Percentiles rank a stretch among this genome's conserved stretches.
These are phyloP conservation scores for Populus hybrid DNA, from an alignment of 441 rosid genomes.

Conservation along the genomic window DNA sequence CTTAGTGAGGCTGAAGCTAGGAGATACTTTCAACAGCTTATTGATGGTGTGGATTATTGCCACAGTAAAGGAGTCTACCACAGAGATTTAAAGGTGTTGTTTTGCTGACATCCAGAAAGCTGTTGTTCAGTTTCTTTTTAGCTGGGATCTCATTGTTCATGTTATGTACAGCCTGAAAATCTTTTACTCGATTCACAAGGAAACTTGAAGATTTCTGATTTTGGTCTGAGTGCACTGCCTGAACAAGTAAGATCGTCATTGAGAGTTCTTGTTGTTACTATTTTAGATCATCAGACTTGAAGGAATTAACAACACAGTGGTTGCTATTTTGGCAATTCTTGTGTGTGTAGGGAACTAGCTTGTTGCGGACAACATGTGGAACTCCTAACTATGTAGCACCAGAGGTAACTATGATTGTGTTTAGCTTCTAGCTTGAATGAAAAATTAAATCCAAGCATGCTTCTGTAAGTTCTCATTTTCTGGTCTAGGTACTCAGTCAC, in stretches of 20 bases:
- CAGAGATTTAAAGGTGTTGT: conserved; percentile 81
- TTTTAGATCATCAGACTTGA: conserved; percentile 1
- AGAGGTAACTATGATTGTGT: conserved; percentile 49
- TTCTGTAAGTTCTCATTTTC: conserved; percentile 16
- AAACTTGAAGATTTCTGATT: conserved; percentile 89
- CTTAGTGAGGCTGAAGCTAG: conserved; percentile 90
- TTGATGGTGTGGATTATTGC: conserved; percentile 95
- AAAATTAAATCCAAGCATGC: not conserved
- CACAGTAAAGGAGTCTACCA: conserved; percentile 91
- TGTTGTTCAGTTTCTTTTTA: conserved; percentile 9
- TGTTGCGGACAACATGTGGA: conserved; percentile 91
- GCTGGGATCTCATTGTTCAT: conserved; percentile 17
- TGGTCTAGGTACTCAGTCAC: conserved; percentile 81
- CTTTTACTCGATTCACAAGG: conserved; percentile 89
- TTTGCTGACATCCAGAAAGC: conserved; percentile 6
- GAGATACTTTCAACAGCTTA: conserved; percentile 87
- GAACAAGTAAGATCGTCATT: conserved; percentile 54
- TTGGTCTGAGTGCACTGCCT: conserved; percentile 91
- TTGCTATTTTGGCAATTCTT: conserved; percentile 19
- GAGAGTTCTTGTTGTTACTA: conserved; percentile 4
- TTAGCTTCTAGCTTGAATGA: not conserved
- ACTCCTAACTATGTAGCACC: conserved; percentile 98
- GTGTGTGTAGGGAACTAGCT: conserved; percentile 69
- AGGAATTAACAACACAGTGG: conserved; percentile 1
- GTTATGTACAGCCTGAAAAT: conserved; percentile 77